Percentiles rank a stretch among this genome's conserved stretches.
Evolutionary conservation across 768 basidiomycete genomes (phyloP).

Genomic region (Naganishia vishniacii): DNA sequence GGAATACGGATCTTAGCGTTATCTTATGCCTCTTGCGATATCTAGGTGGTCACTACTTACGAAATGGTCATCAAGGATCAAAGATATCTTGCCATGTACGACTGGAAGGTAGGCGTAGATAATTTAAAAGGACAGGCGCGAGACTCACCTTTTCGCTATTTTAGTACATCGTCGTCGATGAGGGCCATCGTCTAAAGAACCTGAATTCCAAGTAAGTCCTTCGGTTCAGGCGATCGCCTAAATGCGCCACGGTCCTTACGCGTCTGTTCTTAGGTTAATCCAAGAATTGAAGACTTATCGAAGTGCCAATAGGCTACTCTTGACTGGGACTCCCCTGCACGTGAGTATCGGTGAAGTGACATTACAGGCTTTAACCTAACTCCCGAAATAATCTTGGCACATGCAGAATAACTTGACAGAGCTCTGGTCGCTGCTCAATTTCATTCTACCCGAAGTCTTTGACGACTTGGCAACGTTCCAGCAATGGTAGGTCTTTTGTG

Average conservation of each 20-base stretch:
- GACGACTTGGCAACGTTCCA: slow-evolving; percentile 83
- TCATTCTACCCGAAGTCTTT: slow-evolving; percentile 90
- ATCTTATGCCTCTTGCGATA: background rate
- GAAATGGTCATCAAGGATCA: slow-evolving; percentile 86
- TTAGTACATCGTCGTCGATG: slow-evolving; percentile 82
- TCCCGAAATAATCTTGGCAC: background rate
- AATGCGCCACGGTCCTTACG: slow-evolving; percentile 18
- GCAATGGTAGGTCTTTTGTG: slow-evolving; percentile 59
- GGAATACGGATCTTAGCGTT: too few relatives aligned
- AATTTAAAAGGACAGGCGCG: background rate
- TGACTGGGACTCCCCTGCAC: slow-evolving; percentile 94
- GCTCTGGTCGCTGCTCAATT: slow-evolving; percentile 90
- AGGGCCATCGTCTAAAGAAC: slow-evolving; percentile 85
- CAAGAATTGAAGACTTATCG: slow-evolving; percentile 80
- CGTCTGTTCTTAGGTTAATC: slow-evolving; percentile 56
- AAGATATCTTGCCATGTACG: slow-evolving; percentile 59
- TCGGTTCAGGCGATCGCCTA: background rate
- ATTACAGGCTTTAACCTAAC: too few relatives aligned
- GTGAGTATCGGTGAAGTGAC: slow-evolving; percentile 52
- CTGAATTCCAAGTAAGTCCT: slow-evolving; percentile 64
- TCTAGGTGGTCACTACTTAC: slow-evolving; percentile 67
- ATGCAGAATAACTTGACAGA: slow-evolving; percentile 89
- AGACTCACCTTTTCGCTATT: slow-evolving; percentile 40
- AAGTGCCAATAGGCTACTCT: slow-evolving; percentile 79
- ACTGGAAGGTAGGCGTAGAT: slow-evolving; percentile 46